These are phyloP conservation scores for Fusarium armeniacum DNA, from an alignment of 2,329 filamentous ascomycete species.

Conservation along the genomic window DNA sequence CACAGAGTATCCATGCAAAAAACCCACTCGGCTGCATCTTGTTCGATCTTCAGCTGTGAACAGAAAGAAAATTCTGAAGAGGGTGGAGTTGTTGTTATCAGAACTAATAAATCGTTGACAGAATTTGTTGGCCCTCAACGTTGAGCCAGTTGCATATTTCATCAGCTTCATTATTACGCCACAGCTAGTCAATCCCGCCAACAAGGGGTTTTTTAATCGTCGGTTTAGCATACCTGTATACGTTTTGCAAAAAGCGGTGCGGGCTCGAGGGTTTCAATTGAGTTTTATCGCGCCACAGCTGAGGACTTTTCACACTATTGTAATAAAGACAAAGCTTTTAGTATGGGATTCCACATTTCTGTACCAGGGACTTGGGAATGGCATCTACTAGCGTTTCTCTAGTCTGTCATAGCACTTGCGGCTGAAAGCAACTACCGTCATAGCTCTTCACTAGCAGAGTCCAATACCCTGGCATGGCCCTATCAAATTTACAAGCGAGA, in stretches of 20 bases:
- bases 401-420: neutral
- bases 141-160: neutral
- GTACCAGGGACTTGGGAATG: neutral
- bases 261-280: neutral
- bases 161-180: neutral
- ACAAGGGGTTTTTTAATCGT: neutral
- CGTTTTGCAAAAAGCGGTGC: neutral
- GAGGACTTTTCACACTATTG: constrained; percentile 7
- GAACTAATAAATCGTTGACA: neutral
- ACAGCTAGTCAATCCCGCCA: neutral
- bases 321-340: neutral
- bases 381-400: neutral
- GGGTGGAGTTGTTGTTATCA: neutral
- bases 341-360: constrained; percentile 1
- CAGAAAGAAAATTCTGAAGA: neutral
- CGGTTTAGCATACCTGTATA: neutral
- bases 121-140: neutral
- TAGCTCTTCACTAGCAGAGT: neutral
- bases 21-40: neutral
- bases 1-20: neutral
- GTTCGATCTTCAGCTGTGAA: neutral
- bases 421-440: neutral
- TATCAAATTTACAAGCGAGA: neutral
- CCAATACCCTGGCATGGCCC: neutral
- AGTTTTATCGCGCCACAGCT: constrained; percentile 1